Base-by-base conservation (phyloP, 306 rosid genomes). In the Cucurbita pepo region DNA sequence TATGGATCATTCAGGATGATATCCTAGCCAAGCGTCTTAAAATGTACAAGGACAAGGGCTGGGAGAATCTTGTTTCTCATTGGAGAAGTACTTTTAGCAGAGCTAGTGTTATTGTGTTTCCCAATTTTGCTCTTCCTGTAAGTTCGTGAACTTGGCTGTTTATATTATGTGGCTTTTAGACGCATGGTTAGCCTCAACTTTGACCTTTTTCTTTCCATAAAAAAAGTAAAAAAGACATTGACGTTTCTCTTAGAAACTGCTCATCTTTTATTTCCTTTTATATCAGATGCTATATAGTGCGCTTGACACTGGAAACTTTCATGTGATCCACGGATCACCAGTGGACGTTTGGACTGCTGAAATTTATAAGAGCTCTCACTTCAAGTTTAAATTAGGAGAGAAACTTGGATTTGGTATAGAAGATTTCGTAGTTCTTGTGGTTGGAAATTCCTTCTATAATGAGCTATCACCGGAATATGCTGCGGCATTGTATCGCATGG, bases 1-100 rank as follows among this genome's bases (percentile, higher is more conserved):
- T 94, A 77, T 94, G 99, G 99, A 86, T 91, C 81, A 83, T 94
- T 86, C 97, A 89, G 81, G 97, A 94, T 81, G 87, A 91, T 79
- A 79, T 74, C 73, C 99, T 86, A 75, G 89, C 97, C 61, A 82
- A 81, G 56, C 95, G 97, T 57, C 91, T 90, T 79, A 82, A 81
- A 40, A 69, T 75, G 12, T 94, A 94, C 37, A 86, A 85, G 76
- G 78, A 88, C 75, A 85, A 45, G 89, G 92, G 88, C 72, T 84
- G 83, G 96, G 81, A 73, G 77, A 78, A 86, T 85, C 85, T 91
- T 79, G 22, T 89, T 85, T 86, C 92, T 82, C 88, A 88, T 77
- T 94, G 99, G 99, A 85, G 80, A 85, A 84, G 81, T 77, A 77
- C 84, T 82, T 91, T 94, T 76, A 81, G 88, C 77, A 83, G 99